Conservation (phyloP, 768 basidiomycete species). For the Pleurotus eryngii region DNA sequence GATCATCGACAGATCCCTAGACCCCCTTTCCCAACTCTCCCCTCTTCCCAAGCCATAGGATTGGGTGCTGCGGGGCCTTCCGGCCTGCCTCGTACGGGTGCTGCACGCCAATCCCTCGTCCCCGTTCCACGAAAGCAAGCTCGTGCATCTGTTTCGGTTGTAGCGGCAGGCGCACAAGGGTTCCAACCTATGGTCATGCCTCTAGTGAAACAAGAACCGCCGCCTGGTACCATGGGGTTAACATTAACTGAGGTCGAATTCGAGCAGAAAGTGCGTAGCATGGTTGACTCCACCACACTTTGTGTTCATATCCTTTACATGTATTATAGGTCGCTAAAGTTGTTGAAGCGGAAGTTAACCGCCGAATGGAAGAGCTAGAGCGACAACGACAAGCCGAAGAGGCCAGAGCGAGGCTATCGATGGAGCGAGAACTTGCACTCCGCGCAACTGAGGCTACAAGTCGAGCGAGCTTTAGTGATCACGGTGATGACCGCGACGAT, state of each 20-base stretch:
- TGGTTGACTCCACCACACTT: neutral
- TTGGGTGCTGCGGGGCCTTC: too few relatives aligned
- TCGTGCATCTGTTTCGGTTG: conserved; percentile 27
- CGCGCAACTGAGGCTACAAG: too few relatives aligned
- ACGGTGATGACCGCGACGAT: neutral
- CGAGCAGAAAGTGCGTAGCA: conserved; percentile 58
- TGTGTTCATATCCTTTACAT: conserved; percentile 2
- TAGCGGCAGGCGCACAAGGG: conserved; percentile 25
- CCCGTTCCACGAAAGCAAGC: conserved; percentile 32
- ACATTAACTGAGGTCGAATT: conserved; percentile 69
- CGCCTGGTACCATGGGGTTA: conserved; percentile 31
- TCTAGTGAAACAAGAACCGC: conserved; percentile 19
- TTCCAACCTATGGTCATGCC: conserved; percentile 38
- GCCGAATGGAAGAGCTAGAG: conserved; percentile 55
- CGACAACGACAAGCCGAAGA: conserved; percentile 35
- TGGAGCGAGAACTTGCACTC: conserved; percentile 24
- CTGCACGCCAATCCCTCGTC: conserved; percentile 32
- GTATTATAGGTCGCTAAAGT: conserved; percentile 59
- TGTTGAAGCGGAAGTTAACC: conserved; percentile 71
- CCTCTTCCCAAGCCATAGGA: conserved; percentile 23
- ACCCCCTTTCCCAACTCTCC: conserved; percentile 62
- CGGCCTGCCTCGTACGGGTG: neutral
- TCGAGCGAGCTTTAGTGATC: neutral
- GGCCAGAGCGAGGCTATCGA: conserved; percentile 27
- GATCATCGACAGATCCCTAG: conserved; percentile 59